These are phyloP conservation scores for Caryocar brasiliense DNA, from an alignment of 441 rosid genomes.

Conservation along the genomic window DNA sequence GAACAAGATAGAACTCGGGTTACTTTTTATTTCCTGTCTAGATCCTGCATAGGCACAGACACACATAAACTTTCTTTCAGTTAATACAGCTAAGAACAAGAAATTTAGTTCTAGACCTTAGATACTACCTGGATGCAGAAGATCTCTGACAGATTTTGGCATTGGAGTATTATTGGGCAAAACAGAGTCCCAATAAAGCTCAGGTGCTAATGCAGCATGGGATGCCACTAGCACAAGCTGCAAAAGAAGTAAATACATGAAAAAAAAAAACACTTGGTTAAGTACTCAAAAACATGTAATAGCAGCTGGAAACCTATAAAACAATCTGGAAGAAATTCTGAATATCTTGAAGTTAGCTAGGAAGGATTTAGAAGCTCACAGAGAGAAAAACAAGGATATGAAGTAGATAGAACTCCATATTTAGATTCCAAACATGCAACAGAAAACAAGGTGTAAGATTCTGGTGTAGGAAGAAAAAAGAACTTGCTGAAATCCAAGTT, in stretches of 20 bases:
- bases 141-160: conserved; percentile 57
- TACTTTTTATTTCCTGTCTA: no score
- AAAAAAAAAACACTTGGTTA: no score
- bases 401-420: conserved; percentile 29
- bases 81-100: no score
- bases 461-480: conserved; percentile 2
- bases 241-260: conserved; percentile 9
- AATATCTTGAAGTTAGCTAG: background rate
- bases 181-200: conserved; percentile 57
- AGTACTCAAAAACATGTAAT: background rate
- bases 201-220: conserved; percentile 49
- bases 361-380: conserved; percentile 18
- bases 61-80: no score
- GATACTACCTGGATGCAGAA: conserved; percentile 37
- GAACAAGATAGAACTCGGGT: background rate
- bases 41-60: no score
- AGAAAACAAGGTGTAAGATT: conserved; percentile 2
- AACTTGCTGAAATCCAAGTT: no score
- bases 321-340: background rate
- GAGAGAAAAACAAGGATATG: conserved; percentile 26
- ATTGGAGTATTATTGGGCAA: conserved; percentile 75
- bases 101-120: background rate
- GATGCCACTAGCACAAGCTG: conserved; percentile 41
- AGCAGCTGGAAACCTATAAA: background rate
- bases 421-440: background rate